phyloP scores from a whole-genome alignment of 75 land plant genomes.

The Pseudotsuga menziesii region DNA sequence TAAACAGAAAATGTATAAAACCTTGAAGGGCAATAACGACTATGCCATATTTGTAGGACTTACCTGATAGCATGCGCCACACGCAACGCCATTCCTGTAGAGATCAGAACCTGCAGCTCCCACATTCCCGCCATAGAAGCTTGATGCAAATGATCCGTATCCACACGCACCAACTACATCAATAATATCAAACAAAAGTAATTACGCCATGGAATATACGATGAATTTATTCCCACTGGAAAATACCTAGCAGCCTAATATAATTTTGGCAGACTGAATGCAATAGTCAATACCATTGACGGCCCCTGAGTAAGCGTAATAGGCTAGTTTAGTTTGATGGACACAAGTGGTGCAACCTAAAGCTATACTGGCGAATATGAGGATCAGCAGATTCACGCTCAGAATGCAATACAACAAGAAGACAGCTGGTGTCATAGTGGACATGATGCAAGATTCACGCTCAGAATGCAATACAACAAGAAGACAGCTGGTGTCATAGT shows the following conservation, averaged over 20 bases:
- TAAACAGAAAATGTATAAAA: not conserved
- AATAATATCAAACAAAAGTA: not conserved
- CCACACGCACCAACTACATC: slow-evolving; percentile 60
- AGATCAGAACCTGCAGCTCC: slow-evolving; percentile 40
- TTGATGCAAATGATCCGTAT: slow-evolving; percentile 50
- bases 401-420: no score
- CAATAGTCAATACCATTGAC: not conserved
- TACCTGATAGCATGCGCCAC: slow-evolving; percentile 65
- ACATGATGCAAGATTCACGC: no score
- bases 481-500: no score
- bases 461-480: no score
- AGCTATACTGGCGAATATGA: not conserved
- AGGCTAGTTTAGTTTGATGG: not conserved
- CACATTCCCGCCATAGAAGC: slow-evolving; percentile 27
- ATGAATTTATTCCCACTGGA: not conserved
- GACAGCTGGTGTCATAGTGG: no score
- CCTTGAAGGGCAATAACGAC: not conserved
- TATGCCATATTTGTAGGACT: not conserved
- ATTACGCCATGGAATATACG: not conserved
- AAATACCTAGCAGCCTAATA: no score
- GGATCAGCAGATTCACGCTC: not conserved
- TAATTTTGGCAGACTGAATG: no score
- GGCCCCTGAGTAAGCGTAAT: not conserved
- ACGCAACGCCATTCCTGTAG: slow-evolving; percentile 51
- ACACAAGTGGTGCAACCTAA: not conserved